A percentile compares a stretch with the other conserved stretches of the same genome.
Evolutionary conservation across 805 yeast species (phyloP).

Genomic region (Isabelozyma pseudorhagii): DNA sequence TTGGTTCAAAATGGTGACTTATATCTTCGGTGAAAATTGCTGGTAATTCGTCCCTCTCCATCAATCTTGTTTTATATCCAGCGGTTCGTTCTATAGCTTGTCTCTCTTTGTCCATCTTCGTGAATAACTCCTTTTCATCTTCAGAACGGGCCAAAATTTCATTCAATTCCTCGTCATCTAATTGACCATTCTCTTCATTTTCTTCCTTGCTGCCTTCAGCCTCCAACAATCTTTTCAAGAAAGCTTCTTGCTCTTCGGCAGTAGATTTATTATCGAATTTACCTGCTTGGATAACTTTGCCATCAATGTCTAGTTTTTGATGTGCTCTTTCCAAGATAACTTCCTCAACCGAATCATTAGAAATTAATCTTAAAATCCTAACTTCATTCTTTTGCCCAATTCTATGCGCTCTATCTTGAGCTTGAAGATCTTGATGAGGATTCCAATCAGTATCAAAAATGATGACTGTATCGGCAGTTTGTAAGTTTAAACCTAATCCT

Average conservation of each 20-base stretch:
- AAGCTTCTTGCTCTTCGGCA: conserved; percentile 83
- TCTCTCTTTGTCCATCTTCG: conserved; percentile 60
- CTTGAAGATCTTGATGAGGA: conserved; percentile 89
- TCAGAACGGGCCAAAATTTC: conserved; percentile 69
- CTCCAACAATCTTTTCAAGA: conserved; percentile 66
- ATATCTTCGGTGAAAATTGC: conserved; percentile 70
- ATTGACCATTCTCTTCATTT: conserved; percentile 52
- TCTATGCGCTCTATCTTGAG: conserved; percentile 88
- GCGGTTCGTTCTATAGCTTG: conserved; percentile 28
- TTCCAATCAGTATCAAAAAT: conserved; percentile 90
- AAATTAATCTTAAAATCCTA: conserved; percentile 73
- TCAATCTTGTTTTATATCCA: conserved; percentile 49
- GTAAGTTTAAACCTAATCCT: conserved; percentile 82
- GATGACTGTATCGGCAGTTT: conserved; percentile 84
- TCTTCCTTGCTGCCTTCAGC: conserved; percentile 58
- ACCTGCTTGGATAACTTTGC: conserved; percentile 90
- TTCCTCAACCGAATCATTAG: conserved; percentile 82
- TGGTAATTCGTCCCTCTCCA: conserved; percentile 72
- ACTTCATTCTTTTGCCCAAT: conserved; percentile 89
- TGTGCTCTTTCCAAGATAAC: conserved; percentile 79
- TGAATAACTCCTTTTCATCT: conserved; percentile 54
- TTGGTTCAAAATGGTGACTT: conserved; percentile 47
- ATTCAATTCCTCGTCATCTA: conserved; percentile 70
- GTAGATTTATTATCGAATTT: conserved; percentile 84
- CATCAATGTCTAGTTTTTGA: conserved; percentile 81